phyloP scores from a whole-genome alignment of 305 asterid genomes.

The Fraxinus ornus region DNA sequence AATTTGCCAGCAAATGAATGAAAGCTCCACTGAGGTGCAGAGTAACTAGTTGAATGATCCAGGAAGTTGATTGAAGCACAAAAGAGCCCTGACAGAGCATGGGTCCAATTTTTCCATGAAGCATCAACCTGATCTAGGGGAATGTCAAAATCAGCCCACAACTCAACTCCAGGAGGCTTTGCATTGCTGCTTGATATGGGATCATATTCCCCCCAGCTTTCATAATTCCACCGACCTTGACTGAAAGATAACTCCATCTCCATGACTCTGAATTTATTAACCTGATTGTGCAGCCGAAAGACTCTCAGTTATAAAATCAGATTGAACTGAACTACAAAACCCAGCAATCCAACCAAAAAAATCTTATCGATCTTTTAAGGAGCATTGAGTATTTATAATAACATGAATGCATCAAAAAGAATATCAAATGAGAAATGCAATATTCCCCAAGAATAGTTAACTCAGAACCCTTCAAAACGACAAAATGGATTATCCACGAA shows the following conservation, averaged over 20 bases:
- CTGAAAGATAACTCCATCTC: slow-evolving; percentile 96
- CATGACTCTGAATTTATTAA: slow-evolving; percentile 70
- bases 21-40: slow-evolving; percentile 83
- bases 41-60: slow-evolving; percentile 77
- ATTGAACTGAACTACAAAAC: slow-evolving; percentile 3
- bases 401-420: not conserved
- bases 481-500: not conserved
- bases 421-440: not conserved
- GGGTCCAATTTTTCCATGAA: slow-evolving; percentile 88
- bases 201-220: slow-evolving; percentile 91
- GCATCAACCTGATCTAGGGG: slow-evolving; percentile 72
- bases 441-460: not conserved
- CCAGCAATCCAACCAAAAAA: not conserved
- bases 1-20: slow-evolving; percentile 58
- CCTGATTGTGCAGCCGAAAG: slow-evolving; percentile 42
- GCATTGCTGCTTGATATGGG: slow-evolving; percentile 79
- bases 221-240: slow-evolving; percentile 99
- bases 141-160: slow-evolving; percentile 97
- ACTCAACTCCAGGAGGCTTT: slow-evolving; percentile 96
- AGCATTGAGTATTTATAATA: not conserved
- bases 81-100: slow-evolving; percentile 97
- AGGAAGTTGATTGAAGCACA: slow-evolving; percentile 96
- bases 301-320: slow-evolving; percentile 4
- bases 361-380: not conserved
- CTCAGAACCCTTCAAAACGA: not conserved